These are phyloP conservation scores for Protea cynaroides DNA, from an alignment of 164 flowering plant species.

Conservation along the genomic window DNA sequence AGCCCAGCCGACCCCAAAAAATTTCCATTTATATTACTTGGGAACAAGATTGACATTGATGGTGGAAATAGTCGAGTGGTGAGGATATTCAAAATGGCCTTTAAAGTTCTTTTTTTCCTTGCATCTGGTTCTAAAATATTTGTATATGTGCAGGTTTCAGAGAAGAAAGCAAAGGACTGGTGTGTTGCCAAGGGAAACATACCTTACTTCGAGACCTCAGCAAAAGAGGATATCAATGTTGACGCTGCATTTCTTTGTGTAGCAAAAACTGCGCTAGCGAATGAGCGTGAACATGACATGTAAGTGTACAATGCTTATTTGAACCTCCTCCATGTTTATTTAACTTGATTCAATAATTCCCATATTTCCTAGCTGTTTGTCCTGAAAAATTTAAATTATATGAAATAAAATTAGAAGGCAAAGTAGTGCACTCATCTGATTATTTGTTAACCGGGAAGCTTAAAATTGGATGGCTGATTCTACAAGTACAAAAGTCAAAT, in stretches of 20 bases:
- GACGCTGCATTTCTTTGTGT: conserved; percentile 79
- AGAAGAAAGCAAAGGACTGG: conserved; percentile 95
- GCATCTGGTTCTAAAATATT: conserved; percentile 1
- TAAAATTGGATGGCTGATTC: too few species aligned
- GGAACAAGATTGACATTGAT: conserved; percentile 90
- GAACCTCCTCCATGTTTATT: too few species aligned
- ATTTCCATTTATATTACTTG: conserved; percentile 85
- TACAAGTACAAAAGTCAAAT: too few species aligned
- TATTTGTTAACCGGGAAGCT: too few species aligned
- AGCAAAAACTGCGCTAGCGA: conserved; percentile 78
- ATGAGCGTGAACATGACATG: conserved; percentile 83
- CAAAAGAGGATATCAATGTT: conserved; percentile 87
- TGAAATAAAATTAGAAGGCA: too few species aligned
- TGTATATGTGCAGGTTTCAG: conserved; percentile 67
- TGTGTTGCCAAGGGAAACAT: conserved; percentile 85
- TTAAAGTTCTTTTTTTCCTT: not conserved
- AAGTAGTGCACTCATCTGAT: too few species aligned
- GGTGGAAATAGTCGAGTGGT: conserved; percentile 99
- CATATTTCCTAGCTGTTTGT: too few species aligned
- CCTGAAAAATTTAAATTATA: too few species aligned
- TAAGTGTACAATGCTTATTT: conserved; percentile 30
- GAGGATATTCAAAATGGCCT: conserved; percentile 14
- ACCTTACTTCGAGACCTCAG: conserved; percentile 94
- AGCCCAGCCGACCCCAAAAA: conserved; percentile 65
- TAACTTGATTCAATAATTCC: not conserved